Conservation (phyloP, 352 stramenopile genomes). For the Phytopythium delawarense region DNA sequence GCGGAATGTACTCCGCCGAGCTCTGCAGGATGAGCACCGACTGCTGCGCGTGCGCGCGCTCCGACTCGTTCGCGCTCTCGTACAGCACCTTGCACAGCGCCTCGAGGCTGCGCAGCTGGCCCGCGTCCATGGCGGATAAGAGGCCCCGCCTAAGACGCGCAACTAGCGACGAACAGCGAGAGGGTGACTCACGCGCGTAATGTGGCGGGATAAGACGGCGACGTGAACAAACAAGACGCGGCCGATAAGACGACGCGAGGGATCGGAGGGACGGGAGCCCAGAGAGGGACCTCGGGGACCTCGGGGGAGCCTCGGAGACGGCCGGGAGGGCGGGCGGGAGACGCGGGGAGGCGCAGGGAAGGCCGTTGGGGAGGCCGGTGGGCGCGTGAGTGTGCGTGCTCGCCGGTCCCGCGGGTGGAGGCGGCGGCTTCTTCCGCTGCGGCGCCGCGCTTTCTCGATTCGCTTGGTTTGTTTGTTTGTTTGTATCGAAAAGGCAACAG, state of each 20-base stretch:
- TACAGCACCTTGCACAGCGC: constrained; percentile 77
- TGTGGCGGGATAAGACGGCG: not conserved
- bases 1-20: constrained; percentile 96
- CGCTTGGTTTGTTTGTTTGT: not conserved
- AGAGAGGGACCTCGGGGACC: no score
- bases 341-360: not conserved
- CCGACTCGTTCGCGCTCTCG: constrained; percentile 65
- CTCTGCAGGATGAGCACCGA: constrained; percentile 84
- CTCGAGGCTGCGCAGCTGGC: constrained; percentile 76
- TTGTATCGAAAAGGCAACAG: constrained; percentile 6
- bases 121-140: constrained; percentile 53
- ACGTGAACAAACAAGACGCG: not conserved
- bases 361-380: not conserved
- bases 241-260: not conserved
- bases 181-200: not conserved
- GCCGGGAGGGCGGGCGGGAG: not conserved
- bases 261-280: no score
- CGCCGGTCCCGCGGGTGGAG: no score
- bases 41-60: constrained; percentile 77
- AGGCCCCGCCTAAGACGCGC: not conserved
- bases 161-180: not conserved
- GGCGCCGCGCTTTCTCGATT: constrained; percentile 3
- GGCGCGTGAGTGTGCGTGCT: no score
- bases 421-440: not conserved
- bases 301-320: not conserved